A percentile compares a stretch with the other conserved stretches of the same genome.
phyloP scores from a whole-genome alignment of 345 rosid species.

The Murraya koenigii region DNA sequence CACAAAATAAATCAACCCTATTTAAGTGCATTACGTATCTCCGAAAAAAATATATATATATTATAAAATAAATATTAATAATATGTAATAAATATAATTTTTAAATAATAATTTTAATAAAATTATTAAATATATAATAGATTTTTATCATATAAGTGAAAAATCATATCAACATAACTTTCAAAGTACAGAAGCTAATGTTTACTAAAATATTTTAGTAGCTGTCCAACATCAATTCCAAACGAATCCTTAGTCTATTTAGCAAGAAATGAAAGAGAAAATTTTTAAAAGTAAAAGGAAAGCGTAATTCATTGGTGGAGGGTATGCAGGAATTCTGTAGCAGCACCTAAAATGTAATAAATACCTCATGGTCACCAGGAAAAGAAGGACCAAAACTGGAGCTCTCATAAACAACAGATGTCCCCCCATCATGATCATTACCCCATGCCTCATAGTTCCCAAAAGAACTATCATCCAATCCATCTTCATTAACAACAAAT shows the following conservation, averaged over 20 bases:
- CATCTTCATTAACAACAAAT: conserved; percentile 6
- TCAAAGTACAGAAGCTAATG: too few relatives aligned
- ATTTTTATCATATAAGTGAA: too few relatives aligned
- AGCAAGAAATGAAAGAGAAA: neutral
- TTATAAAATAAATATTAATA: too few relatives aligned
- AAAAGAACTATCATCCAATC: neutral
- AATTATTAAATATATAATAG: too few relatives aligned
- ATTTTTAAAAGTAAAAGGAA: neutral
- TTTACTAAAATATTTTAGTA: too few relatives aligned
- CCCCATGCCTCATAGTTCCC: conserved; percentile 6
- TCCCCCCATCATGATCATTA: conserved; percentile 30
- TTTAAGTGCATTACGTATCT: neutral
- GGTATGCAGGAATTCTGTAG: neutral
- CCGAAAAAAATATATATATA: too few relatives aligned
- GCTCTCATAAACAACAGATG: conserved; percentile 47
- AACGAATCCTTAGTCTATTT: too few relatives aligned
- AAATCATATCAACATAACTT: too few relatives aligned
- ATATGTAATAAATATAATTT: too few relatives aligned
- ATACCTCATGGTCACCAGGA: conserved; percentile 58
- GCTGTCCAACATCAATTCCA: too few relatives aligned
- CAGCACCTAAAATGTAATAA: neutral
- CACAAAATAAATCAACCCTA: conserved; percentile 9
- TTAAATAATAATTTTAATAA: too few relatives aligned
- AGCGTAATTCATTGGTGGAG: neutral
- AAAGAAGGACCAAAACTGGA: conserved; percentile 42